Conservation (phyloP, 1,139 yeast species). For the Pichia sp. region DNA sequence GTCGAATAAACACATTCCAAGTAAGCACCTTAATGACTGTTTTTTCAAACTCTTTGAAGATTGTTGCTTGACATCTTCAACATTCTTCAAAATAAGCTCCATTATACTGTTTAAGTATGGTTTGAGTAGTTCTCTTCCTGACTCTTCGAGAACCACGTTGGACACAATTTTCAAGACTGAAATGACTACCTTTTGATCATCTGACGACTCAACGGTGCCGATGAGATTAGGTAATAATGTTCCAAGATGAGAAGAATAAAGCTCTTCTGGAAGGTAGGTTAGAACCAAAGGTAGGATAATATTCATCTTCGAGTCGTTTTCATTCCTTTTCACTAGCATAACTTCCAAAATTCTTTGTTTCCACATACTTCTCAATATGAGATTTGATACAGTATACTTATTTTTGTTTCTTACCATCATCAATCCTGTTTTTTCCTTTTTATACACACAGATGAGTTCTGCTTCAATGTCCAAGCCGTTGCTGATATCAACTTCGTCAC, state of each 20-base stretch:
- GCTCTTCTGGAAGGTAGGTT: conserved; percentile 15
- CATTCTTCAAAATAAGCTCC: conserved; percentile 7
- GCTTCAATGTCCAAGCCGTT: conserved; percentile 3
- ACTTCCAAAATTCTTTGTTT: conserved; percentile 18
- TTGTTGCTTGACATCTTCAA: conserved; percentile 13
- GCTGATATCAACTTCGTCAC: not conserved
- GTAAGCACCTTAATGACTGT: conserved; percentile 53
- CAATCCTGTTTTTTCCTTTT: conserved; percentile 6
- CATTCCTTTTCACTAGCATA: conserved; percentile 1
- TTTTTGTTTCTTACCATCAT: conserved; percentile 21
- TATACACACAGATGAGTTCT: conserved; percentile 8
- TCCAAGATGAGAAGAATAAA: conserved; percentile 11
- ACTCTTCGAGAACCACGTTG: conserved; percentile 10
- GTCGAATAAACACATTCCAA: conserved; percentile 36
- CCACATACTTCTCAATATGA: conserved; percentile 19
- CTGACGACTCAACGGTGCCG: conserved; percentile 4
- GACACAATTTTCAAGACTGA: conserved; percentile 14
- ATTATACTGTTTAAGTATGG: conserved; percentile 16
- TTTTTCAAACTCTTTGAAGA: conserved; percentile 45
- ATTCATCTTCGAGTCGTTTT: not conserved
- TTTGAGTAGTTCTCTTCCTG: conserved; percentile 5
- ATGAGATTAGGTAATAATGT: conserved; percentile 12
- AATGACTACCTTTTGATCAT: conserved; percentile 9
- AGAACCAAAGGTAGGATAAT: conserved; percentile 14
- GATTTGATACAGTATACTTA: conserved; percentile 23